Evolutionary conservation across 345 rosid species (phyloP), one percentile per base, ranked within the genome.

Genomic region (Camelina sativa): DNA sequence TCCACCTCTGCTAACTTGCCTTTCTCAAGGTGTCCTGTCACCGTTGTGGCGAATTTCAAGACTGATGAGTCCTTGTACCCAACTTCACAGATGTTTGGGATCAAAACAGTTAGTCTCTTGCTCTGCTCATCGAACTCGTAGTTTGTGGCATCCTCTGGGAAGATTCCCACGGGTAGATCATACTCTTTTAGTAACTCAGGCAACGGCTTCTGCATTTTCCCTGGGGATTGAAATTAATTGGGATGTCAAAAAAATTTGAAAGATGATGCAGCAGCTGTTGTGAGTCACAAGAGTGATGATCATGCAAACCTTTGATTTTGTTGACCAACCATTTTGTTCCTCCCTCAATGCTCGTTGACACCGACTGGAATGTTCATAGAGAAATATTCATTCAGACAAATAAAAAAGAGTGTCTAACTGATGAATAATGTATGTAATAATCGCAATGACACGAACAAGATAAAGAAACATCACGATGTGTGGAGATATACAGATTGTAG

Each of bases 291-390:
- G 11, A 38, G 3, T 9, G 3, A 38, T 9, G 3, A 38, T 2
- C 53, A 48, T 10, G 5, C 71, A 35, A 68, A 89, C 48, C 99
- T 95, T 92, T 95, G 50, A 95, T 46, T 80, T 90, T 95, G 87
- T 89, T 92, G 74, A 95, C 98, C 80, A 92, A 40, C 97, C 98
- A 92, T 81, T 85, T 95, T 11, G 98, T 79, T 78, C 98, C 97
- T 77, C 90, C 97, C 85, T 87, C 90, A 65, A 92, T 88, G 78
- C 96, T 95, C 75, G 76, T 82, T 17, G 89, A 85, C 73, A 93
- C 4, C 15, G 98, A 93, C 98, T 93, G 78, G 11, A 12, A n/a
- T 34, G 35, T 19, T 65, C 11, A 65, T 7, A 65, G 3, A 37
- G 8, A 8, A 41, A 56, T 52, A 11, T 22, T 22, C 55, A 13